Percentiles rank a stretch among this genome's conserved stretches.
Evolutionary conservation across 805 yeast species (phyloP).

Genomic region (Saturnispora zaruensis): DNA sequence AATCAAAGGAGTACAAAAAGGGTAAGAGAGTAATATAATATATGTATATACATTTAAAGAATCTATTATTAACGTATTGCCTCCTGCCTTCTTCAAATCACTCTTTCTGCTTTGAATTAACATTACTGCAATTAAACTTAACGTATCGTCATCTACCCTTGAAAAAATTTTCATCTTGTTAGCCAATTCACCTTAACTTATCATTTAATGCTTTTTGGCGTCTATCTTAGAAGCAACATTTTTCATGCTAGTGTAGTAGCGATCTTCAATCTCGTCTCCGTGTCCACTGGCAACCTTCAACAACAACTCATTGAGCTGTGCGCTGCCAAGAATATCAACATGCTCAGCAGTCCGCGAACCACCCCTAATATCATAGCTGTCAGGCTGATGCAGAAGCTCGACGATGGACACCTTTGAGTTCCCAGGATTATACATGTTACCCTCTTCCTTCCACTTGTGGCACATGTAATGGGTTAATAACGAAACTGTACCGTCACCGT

Average conservation of each 20-base stretch:
- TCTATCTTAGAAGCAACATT: conserved; percentile 11
- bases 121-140: background rate
- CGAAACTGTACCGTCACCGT: conserved; percentile 96
- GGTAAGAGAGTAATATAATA: too few relatives aligned
- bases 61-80: too few relatives aligned
- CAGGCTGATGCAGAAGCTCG: conserved; percentile 91
- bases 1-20: background rate
- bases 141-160: background rate
- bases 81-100: background rate
- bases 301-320: conserved; percentile 82
- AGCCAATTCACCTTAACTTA: background rate
- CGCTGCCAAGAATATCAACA: conserved; percentile 90
- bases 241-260: conserved; percentile 48
- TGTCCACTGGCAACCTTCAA: conserved; percentile 75
- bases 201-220: background rate
- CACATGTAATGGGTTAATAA: conserved; percentile 81
- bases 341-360: conserved; percentile 98
- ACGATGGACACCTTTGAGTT: conserved; percentile 64
- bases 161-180: background rate
- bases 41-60: too few relatives aligned
- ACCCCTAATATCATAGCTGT: conserved; percentile 87
- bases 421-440: conserved; percentile 74
- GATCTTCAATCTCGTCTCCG: conserved; percentile 58
- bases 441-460: conserved; percentile 72
- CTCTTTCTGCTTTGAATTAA: background rate